Evolutionary conservation across 2,329 filamentous ascomycete species (phyloP).

Genomic region (Calonectria pseudoturangicola): DNA sequence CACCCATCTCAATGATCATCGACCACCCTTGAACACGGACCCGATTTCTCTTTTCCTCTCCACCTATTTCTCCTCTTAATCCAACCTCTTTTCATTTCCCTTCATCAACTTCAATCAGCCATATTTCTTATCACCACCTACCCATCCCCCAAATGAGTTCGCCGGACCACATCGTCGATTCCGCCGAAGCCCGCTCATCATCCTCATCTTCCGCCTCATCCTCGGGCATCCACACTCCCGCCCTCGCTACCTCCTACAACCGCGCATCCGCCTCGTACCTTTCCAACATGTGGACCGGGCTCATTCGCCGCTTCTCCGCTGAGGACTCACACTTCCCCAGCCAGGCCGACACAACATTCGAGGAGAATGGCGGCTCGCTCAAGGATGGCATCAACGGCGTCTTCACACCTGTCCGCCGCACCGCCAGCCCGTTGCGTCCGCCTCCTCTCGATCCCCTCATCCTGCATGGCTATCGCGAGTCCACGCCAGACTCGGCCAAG

Average conservation of each 20-base stretch:
- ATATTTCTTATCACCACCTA: constrained; percentile 1
- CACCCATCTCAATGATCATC: constrained; percentile 15
- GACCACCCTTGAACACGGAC: constrained; percentile 15
- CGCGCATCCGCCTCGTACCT: constrained; percentile 54
- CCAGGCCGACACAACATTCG: constrained; percentile 54
- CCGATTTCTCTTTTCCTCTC: background rate
- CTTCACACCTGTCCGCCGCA: constrained; percentile 72
- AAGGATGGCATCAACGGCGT: constrained; percentile 74
- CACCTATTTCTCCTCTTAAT: constrained; percentile 28
- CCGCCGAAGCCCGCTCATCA: constrained; percentile 45
- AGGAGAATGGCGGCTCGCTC: constrained; percentile 41
- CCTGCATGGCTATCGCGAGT: constrained; percentile 78
- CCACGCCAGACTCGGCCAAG: constrained; percentile 75
- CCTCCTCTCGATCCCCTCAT: constrained; percentile 89
- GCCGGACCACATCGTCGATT: constrained; percentile 47
- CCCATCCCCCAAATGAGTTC: constrained; percentile 44
- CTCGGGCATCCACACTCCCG: constrained; percentile 52
- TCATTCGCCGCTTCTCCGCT: constrained; percentile 80
- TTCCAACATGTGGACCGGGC: constrained; percentile 72
- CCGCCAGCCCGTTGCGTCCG: constrained; percentile 87
- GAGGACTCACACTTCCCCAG: constrained; percentile 61
- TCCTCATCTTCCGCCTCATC: constrained; percentile 46
- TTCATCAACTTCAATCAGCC: constrained; percentile 15
- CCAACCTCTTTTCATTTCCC: constrained; percentile 15
- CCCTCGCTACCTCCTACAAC: constrained; percentile 41